Conservation (phyloP, 306 rosid genomes). For the Cajanus cajan region DNA sequence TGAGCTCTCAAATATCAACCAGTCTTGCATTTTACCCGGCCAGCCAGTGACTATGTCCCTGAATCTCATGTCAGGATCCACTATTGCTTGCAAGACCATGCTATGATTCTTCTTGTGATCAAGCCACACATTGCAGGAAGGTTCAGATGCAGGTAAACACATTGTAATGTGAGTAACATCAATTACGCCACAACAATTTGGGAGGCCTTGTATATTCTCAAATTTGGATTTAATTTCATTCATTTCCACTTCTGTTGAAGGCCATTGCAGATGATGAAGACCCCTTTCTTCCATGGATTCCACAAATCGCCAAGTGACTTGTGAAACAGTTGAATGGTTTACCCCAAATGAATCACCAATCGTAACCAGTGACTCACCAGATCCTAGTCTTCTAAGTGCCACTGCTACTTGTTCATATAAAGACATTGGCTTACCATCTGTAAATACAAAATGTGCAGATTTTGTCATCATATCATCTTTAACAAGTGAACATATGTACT, state of each 20-base stretch:
- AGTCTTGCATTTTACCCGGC: conserved; percentile 81
- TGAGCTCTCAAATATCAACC: conserved; percentile 61
- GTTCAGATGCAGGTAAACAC: conserved; percentile 73
- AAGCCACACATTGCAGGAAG: conserved; percentile 67
- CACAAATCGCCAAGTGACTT: conserved; percentile 82
- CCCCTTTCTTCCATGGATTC: conserved; percentile 87
- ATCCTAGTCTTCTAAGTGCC: conserved; percentile 81
- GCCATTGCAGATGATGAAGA: conserved; percentile 78
- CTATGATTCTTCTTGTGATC: conserved; percentile 76
- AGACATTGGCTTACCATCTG: conserved; percentile 59
- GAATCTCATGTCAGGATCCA: conserved; percentile 83
- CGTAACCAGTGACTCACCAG: conserved; percentile 81
- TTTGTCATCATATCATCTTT: conserved; percentile 71
- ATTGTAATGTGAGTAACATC: conserved; percentile 73
- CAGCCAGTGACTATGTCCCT: conserved; percentile 84
- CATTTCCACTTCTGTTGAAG: conserved; percentile 68
- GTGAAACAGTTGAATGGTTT: conserved; percentile 86
- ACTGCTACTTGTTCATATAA: conserved; percentile 74
- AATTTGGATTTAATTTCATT: conserved; percentile 64
- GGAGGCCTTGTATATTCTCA: conserved; percentile 71
- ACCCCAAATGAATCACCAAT: conserved; percentile 68
- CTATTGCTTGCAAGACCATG: conserved; percentile 93
- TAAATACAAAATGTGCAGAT: conserved; percentile 57
- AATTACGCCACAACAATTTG: conserved; percentile 79
- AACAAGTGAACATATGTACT: conserved; percentile 85